Base-by-base conservation (phyloP, 2,329 filamentous ascomycete species). In the Xylariaceae sp. region DNA sequence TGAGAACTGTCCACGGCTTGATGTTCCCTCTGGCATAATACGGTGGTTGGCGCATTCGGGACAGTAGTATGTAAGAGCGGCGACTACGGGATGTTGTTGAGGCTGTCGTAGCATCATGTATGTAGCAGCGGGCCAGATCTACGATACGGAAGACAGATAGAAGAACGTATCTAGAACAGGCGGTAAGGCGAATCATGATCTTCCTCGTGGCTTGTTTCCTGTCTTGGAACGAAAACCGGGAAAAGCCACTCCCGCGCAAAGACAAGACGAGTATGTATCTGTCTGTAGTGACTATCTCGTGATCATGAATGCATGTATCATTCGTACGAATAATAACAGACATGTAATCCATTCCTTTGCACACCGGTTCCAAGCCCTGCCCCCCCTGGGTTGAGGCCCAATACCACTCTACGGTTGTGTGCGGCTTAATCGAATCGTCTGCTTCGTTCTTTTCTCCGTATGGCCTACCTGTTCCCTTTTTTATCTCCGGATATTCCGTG, bases 261-360 rank as follows among this genome's bases (percentile, higher is more conserved):
- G 52, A 50, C 11, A 15, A 35, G 8, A 15, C 34, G 47, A 15
- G 8, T 11, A 18, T 18, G 17, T 18, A 18, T 18, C 17, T 10
- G 13, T 10, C 37, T 42, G 37, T 42, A 42, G 13, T 13, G 23
- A 30, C 23, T 30, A 45, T 35, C 61, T 58, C 53, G 51, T 59
- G 56, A 61, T 30, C 54, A 47, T 50, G 30, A 53, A 50, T 47
- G 51, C 53, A 61, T 61, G 59, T 52, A 44, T 30, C 17, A 52
- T 56, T 61, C 18, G 51, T 52, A 51, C 39, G 47, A 51, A 56
- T 10, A 42, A 42, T 10, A 42, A 17, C 15, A 15, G 34, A 34
- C 42, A 13, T 45, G 42, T 45, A 45, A 7, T 42, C 15, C 8
- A 10, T 30, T 30, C 23, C 23, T 30, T 48, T 15, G 23, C 13